phyloP scores from a whole-genome alignment of 805 yeast genomes.

The Brettanomyces anomalus region DNA sequence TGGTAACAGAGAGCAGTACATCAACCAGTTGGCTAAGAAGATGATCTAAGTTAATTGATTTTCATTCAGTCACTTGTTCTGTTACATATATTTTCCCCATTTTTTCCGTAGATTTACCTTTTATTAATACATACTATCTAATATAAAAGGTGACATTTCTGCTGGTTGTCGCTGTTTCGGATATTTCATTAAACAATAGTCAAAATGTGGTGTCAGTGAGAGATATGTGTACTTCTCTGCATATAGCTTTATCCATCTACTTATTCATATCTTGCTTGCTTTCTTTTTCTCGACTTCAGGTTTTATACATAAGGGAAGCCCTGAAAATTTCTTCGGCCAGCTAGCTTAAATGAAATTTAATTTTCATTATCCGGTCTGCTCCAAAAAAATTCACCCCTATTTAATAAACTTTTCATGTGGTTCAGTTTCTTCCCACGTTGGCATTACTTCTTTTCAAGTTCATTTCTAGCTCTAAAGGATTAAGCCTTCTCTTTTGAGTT shows the following conservation, averaged over 20 bases:
- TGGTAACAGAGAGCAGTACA: conserved; percentile 96
- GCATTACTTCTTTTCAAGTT: no score
- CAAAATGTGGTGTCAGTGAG: not conserved
- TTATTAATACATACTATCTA: not conserved
- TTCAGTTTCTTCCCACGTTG: no score
- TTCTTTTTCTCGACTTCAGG: no score
- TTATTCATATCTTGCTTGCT: no score
- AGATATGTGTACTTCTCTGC: no score
- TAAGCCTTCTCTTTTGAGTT: no score
- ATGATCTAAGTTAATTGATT: conserved; percentile 58
- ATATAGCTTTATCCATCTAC: no score
- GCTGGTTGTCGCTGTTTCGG: no score
- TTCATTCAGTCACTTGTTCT: not conserved
- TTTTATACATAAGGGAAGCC: no score
- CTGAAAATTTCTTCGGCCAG: not conserved
- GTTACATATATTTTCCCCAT: not conserved
- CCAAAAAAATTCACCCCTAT: not conserved
- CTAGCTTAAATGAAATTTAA: not conserved
- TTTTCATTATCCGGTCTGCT: not conserved
- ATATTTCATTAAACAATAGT: no score
- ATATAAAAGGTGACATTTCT: not conserved
- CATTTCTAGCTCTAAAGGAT: no score
- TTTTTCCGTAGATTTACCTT: no score
- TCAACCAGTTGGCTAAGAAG: conserved; percentile 88
- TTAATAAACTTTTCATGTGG: not conserved